Evolutionary conservation across 2,329 filamentous ascomycete genomes (phyloP).

Genomic region (Pseudogymnoascus verrucosus): DNA sequence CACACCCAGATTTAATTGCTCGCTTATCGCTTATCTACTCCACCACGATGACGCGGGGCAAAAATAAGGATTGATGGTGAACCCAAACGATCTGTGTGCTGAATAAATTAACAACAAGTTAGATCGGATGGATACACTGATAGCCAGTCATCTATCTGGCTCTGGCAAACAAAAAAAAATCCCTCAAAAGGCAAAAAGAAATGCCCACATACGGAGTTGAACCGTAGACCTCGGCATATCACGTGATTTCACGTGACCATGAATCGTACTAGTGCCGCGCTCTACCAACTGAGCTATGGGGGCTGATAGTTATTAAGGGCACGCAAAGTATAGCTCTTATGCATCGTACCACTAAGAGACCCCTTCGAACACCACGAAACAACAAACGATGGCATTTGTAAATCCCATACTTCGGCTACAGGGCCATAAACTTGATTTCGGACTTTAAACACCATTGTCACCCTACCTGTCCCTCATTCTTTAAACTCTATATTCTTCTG

Average conservation of each 20-base stretch:
- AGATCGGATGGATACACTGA: too few relatives aligned
- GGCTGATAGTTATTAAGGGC: constrained; percentile 1
- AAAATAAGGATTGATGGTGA: constrained; percentile 20
- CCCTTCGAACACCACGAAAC: too few relatives aligned
- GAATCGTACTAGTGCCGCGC: constrained; percentile 4
- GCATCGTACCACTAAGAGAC: neutral
- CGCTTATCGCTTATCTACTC: constrained; percentile 16
- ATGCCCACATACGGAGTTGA: neutral
- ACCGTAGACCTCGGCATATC: constrained; percentile 1
- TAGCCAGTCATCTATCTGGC: too few relatives aligned
- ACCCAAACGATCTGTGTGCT: constrained; percentile 20
- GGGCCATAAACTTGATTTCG: neutral
- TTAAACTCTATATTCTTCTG: neutral
- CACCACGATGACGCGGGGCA: constrained; percentile 24
- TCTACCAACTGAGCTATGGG: constrained; percentile 15
- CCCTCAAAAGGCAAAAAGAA: neutral
- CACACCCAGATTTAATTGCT: constrained; percentile 19
- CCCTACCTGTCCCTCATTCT: neutral
- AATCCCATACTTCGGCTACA: neutral
- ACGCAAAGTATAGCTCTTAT: neutral
- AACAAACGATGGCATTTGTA: neutral
- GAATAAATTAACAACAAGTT: neutral
- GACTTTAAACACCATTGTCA: neutral
- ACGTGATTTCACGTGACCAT: neutral
- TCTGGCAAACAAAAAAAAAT: neutral